phyloP scores from a whole-genome alignment of 345 rosid species.

The Noccaea bulbosa region DNA sequence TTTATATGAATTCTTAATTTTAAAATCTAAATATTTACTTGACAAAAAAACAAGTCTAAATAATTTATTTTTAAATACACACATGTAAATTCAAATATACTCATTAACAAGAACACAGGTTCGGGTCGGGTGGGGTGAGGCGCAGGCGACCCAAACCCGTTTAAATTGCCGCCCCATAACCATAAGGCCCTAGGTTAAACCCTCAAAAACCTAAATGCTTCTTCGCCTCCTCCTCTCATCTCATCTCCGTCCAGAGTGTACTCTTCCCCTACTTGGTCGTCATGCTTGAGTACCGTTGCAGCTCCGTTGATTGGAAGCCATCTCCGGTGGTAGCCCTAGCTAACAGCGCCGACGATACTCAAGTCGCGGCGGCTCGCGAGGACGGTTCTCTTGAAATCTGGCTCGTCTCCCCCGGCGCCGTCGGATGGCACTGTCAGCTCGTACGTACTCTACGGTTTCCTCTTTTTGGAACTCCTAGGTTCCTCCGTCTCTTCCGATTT shows the following conservation, averaged over 20 bases:
- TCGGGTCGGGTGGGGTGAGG: slow-evolving; percentile 14
- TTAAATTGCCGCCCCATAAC: slow-evolving; percentile 30
- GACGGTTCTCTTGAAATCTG: slow-evolving; percentile 97
- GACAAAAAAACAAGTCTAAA: too few species aligned
- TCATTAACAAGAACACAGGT: too few species aligned
- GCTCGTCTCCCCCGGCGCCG: slow-evolving; percentile 93
- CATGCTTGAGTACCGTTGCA: slow-evolving; percentile 69
- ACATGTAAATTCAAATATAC: too few species aligned
- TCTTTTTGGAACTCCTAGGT: not conserved
- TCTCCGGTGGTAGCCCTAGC: slow-evolving; percentile 89
- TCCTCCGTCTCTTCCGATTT: slow-evolving; percentile 17
- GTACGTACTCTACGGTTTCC: slow-evolving; percentile 56
- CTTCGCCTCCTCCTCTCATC: slow-evolving; percentile 28
- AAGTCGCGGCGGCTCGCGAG: slow-evolving; percentile 88
- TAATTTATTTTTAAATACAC: too few species aligned
- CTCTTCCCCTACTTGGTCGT: not conserved
- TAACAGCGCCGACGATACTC: slow-evolving; percentile 69
- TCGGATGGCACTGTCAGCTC: slow-evolving; percentile 98
- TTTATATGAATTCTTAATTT: too few species aligned
- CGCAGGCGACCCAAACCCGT: slow-evolving; percentile 14
- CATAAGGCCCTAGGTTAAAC: slow-evolving; percentile 30
- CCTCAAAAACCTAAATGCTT: slow-evolving; percentile 34
- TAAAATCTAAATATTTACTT: too few species aligned
- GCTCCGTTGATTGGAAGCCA: slow-evolving; percentile 87
- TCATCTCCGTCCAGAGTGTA: slow-evolving; percentile 1